Percentiles rank a stretch among this genome's conserved stretches.
Conservation (phyloP, 1,284 basidiomycete genomes). For the Mycena citricolor region DNA sequence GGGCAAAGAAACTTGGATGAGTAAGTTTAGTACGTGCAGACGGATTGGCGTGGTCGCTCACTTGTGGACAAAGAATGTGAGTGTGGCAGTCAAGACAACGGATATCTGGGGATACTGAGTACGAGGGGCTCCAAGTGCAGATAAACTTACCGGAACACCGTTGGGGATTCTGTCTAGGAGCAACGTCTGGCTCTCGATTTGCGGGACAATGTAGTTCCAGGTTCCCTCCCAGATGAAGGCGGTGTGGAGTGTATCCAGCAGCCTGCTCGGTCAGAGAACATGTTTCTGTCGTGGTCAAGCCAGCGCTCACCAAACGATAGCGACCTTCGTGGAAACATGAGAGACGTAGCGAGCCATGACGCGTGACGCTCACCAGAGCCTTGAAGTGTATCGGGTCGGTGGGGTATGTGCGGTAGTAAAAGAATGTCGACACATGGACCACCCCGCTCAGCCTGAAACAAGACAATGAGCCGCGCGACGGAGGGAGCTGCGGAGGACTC, state of each 20-base stretch:
- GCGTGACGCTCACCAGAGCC: not conserved
- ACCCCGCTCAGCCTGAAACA: conserved; percentile 9
- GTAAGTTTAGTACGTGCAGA: conserved; percentile 9
- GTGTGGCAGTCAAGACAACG: conserved; percentile 28
- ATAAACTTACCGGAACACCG: not conserved
- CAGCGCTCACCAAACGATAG: conserved; percentile 9
- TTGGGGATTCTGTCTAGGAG: not conserved
- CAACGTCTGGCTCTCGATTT: not conserved
- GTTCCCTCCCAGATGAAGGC: conserved; percentile 18
- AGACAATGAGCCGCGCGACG: too few species aligned
- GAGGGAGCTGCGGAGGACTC: not conserved
- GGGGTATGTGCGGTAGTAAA: conserved; percentile 15
- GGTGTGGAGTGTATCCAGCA: conserved; percentile 18
- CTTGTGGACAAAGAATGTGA: conserved; percentile 42
- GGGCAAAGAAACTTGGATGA: conserved; percentile 38
- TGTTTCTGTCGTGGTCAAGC: too few species aligned
- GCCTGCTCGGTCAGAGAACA: not conserved
- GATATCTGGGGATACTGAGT: not conserved
- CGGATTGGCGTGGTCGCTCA: conserved; percentile 15
- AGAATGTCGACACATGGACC: conserved; percentile 10
- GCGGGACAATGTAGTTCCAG: conserved; percentile 13
- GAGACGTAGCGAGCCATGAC: not conserved
- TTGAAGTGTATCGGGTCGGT: conserved; percentile 9
- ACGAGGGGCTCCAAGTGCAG: conserved; percentile 1
- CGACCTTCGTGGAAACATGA: conserved; percentile 4